phyloP scores from a whole-genome alignment of 352 stramenopile genomes.

The Saprolegnia parasitica region DNA sequence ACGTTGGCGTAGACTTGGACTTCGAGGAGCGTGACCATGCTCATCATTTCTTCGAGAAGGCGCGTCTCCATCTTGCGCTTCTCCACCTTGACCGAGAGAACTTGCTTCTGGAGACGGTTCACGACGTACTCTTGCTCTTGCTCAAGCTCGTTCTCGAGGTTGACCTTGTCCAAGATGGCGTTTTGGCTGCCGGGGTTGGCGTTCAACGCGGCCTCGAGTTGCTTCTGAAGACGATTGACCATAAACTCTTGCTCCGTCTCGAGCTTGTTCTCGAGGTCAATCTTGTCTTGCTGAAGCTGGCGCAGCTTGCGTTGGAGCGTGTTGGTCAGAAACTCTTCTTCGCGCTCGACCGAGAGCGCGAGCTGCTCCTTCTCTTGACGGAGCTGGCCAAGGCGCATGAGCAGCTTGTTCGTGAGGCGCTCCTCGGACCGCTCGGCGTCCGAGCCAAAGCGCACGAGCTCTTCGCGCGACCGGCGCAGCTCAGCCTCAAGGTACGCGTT shows the following conservation, averaged over 20 bases:
- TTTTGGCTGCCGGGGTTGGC: constrained; percentile 12
- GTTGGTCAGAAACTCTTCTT: constrained; percentile 89
- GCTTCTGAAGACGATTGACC: constrained; percentile 87
- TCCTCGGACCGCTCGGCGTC: constrained; percentile 82
- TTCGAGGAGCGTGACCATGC: constrained; percentile 61
- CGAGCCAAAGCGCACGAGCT: constrained; percentile 74
- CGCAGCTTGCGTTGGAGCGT: constrained; percentile 86
- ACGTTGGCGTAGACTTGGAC: constrained; percentile 46
- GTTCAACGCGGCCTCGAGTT: constrained; percentile 66
- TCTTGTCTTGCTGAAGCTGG: constrained; percentile 82
- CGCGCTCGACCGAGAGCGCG: constrained; percentile 81
- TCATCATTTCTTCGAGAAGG: constrained; percentile 64
- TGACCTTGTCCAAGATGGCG: constrained; percentile 56
- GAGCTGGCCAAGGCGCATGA: constrained; percentile 70
- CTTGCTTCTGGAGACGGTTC: constrained; percentile 80
- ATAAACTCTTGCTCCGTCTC: constrained; percentile 91
- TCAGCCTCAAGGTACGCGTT: constrained; percentile 20
- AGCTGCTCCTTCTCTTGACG: constrained; percentile 87
- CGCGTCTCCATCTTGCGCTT: constrained; percentile 70
- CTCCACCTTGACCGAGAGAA: constrained; percentile 58
- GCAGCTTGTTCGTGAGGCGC: constrained; percentile 76
- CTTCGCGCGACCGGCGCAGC: constrained; percentile 32
- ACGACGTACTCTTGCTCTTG: constrained; percentile 86
- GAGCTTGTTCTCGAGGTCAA: constrained; percentile 89
- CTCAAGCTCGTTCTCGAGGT: constrained; percentile 82